Base-by-base conservation (phyloP, 208 protist genomes). In the Hexamita inflata region DNA sequence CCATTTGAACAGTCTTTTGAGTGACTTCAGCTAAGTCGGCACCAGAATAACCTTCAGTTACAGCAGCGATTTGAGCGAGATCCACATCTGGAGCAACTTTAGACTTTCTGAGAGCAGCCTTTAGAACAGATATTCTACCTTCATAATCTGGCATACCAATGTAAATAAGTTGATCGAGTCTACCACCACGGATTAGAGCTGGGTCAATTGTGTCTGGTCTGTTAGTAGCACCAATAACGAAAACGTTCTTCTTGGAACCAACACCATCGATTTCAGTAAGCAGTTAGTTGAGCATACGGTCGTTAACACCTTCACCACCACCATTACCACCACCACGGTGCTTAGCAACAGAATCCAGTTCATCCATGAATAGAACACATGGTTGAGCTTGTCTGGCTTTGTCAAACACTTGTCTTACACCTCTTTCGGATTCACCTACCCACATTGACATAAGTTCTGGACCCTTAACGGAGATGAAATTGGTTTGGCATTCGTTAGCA, bases 391-490 rank as follows among this genome's bases (percentile, higher is more conserved):
- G 73, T 64, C 97, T 87, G 28, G 97, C 97, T 88, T 99, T 99
- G 89, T 99, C 95, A 86, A 99, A 99, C 58, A 99, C 86, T 70
- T 99, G 93, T 78, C 97, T 88, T 29, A 99, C 95, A 81, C 98
- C 98, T n/a, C 94, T 89, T 88, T 99, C 96, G 45, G 94, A 98
- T 85, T 99, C 96, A 80, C 97, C 97, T 77, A 99, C 97, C 96
- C 96, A 99, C 96, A 98, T 99, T n/a, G 96, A 98, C 35, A 99
- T 86, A 65, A 99, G 88, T 86, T 99, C 96, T n/a, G 97, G 96
- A 45, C 96, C 97, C 89, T 99, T 99, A 84, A 99, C 95, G 28
- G 92, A 97, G 82, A 99, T 99, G 86, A 99, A 99, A 88, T 99
- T 99, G 62, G 95, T 93, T 86, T 97, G 73, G 73, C 82, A 85